phyloP scores from a whole-genome alignment of 768 basidiomycete genomes.

The Lentinula sp. region DNA sequence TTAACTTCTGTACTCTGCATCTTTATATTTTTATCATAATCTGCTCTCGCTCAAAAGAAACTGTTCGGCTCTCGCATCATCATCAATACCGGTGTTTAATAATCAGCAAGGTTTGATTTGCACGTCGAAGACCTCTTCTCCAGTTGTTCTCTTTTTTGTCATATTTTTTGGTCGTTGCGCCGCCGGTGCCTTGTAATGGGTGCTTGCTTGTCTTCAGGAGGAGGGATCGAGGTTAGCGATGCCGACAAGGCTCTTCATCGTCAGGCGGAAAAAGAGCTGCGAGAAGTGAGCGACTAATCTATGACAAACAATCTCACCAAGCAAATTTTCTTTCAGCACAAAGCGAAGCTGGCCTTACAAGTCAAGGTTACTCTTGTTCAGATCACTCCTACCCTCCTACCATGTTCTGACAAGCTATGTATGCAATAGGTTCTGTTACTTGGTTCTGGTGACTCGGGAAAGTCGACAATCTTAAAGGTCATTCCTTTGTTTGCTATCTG shows the following conservation, averaged over 20 bases:
- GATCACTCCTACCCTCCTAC: constrained; percentile 2
- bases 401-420: background rate
- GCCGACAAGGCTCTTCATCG: constrained; percentile 60
- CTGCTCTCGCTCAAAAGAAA: background rate
- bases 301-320: background rate
- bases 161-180: background rate
- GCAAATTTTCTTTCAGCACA: constrained; percentile 47
- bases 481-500: background rate
- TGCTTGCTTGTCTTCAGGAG: constrained; percentile 65
- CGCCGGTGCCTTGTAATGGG: constrained; percentile 46
- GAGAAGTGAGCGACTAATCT: constrained; percentile 44
- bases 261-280: constrained; percentile 73
- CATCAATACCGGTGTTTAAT: background rate
- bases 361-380: constrained; percentile 52
- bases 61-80: background rate
- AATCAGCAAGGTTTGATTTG: background rate
- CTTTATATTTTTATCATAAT: background rate
- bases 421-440: constrained; percentile 68
- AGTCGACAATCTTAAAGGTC: constrained; percentile 87
- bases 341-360: constrained; percentile 60
- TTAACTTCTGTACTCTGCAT: background rate
- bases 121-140: background rate
- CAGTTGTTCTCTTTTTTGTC: background rate
- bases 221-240: constrained; percentile 54
- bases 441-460: constrained; percentile 91